Base-by-base conservation (phyloP, 257 asterid genomes). In the Rhazya stricta region DNA sequence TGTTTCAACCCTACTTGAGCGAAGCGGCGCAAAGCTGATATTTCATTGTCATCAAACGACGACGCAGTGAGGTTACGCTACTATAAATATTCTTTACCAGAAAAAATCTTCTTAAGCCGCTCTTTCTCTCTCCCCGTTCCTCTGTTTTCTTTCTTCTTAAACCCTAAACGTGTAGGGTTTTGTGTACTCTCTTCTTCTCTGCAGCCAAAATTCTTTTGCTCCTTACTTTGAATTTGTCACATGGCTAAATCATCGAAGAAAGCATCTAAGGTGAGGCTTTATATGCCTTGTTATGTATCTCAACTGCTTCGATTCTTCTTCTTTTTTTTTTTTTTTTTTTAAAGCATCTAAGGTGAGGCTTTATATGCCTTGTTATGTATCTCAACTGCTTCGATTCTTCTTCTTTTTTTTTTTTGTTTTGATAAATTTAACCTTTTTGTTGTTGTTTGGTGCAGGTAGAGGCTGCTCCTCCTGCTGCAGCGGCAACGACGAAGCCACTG, bases 221-320 rank as follows among this genome's bases (percentile, higher is more conserved):
- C 12, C 57, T 23, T 30, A 3, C 27, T 61, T 23, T 9, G n/a
- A 10, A 21, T 71, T 37, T 23, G 6, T 7, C 57, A 27, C 34
- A 85, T 85, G 88, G 88, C 85, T 41, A 85, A 80, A 73, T 72
- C 84, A 0, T 11, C 79, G 13, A 85, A 82, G 83, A 85, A 83
- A 74, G 9, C 54, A 29, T 51, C 72, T 10, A 51, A 23, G 21
- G 48, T 61, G 27, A 12, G 19, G 69, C 5, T 37, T 19, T 36
- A 13, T 7, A 8, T 48, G 1, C 16, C 21, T 25, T 63, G n/a
- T 61, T 46, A 1, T 53, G 2, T 32, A 6, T 19, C 29, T 56
- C 18, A 62, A 8, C 13, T 30, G 21, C 23, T 42, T 9, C 0
- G 5, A 36, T 10, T 30, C 16, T 76, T 21, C n/a, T 9, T 29